phyloP scores from a whole-genome alignment of 345 rosid genomes.

The Angophora floribunda region DNA sequence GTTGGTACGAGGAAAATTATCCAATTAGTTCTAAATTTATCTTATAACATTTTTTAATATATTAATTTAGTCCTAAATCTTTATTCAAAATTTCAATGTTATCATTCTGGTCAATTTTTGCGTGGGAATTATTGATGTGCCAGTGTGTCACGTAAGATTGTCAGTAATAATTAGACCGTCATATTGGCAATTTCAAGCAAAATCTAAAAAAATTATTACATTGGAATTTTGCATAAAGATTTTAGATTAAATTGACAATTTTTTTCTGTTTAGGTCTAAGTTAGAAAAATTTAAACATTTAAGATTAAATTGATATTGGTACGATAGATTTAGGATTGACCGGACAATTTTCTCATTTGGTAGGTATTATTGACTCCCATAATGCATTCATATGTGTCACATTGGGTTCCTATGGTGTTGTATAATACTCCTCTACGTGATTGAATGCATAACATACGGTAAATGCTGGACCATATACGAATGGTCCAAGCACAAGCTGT shows the following conservation, averaged over 20 bases:
- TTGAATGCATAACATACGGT: background rate
- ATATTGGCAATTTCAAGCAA: background rate
- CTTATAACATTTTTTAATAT: background rate
- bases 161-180: background rate
- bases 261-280: background rate
- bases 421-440: background rate
- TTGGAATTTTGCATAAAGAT: too few species aligned
- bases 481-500: background rate
- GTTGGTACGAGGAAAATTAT: background rate
- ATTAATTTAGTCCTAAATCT: background rate
- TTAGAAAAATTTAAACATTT: rapidly evolving
- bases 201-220: rapidly evolving
- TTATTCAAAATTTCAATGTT: background rate
- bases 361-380: background rate
- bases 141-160: background rate
- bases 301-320: background rate
- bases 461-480: background rate
- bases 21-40: background rate
- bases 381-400: background rate
- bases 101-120: background rate
- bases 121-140: rapidly evolving
- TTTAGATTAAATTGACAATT: too few species aligned
- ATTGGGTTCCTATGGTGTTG: background rate
- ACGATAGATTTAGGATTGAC: background rate
- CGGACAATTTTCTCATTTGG: background rate